Evolutionary conservation across 176 grass and related monocot genomes (phyloP).

Genomic region (Aegilops bicornis): DNA sequence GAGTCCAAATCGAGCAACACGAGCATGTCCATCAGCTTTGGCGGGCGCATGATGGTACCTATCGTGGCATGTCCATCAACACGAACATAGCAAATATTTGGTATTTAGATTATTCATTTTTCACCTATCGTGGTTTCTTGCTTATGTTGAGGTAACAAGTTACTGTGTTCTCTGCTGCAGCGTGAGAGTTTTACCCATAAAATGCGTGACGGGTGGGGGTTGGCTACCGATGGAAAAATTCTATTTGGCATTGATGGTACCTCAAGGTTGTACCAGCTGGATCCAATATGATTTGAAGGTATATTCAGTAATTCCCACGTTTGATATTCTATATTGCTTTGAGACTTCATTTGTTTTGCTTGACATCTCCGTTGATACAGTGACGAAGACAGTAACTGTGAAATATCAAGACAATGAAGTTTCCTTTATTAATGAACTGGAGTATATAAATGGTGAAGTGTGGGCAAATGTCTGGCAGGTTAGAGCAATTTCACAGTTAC

Average conservation of each 20-base stretch:
- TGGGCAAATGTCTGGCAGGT: constrained; percentile 99
- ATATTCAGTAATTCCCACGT: neutral
- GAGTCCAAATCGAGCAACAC: no score
- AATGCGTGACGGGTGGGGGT: constrained; percentile 90
- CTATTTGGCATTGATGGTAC: constrained; percentile 94
- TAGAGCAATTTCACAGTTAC: constrained; percentile 24
- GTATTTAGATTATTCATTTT: neutral
- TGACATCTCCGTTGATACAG: constrained; percentile 52
- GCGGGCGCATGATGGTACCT: no score
- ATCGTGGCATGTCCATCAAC: no score
- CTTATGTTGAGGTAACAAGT: neutral
- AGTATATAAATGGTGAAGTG: constrained; percentile 92
- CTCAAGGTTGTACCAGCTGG: constrained; percentile 73
- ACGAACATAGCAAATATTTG: neutral
- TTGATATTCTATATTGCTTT: constrained; percentile 20
- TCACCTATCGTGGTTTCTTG: neutral
- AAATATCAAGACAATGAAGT: constrained; percentile 76
- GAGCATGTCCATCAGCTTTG: no score
- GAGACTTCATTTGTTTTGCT: neutral
- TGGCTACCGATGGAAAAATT: constrained; percentile 87
- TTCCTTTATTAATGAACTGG: constrained; percentile 81
- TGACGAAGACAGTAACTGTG: constrained; percentile 63
- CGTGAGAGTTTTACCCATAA: constrained; percentile 68
- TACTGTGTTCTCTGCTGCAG: constrained; percentile 38
- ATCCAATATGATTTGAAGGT: constrained; percentile 67